Evolutionary conservation across 2,329 filamentous ascomycete genomes (phyloP).

Genomic region (Alternaria arborescens): DNA sequence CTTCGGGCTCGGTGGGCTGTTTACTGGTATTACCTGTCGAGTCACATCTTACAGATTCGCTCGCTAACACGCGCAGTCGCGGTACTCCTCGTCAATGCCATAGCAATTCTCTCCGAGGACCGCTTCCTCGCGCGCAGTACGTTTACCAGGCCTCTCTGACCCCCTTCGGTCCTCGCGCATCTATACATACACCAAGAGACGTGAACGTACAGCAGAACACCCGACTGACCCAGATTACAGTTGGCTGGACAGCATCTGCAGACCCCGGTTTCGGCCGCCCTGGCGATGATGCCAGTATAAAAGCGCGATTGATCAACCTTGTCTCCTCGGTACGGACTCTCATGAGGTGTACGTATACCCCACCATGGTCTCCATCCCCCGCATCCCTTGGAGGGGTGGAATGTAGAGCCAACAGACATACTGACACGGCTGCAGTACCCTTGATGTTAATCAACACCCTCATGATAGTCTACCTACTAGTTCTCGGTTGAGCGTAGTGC

Average conservation of each 20-base stretch:
- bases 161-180: background rate
- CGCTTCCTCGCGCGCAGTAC: constrained; percentile 85
- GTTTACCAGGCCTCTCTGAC: constrained; percentile 32
- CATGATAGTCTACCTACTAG: constrained; percentile 50
- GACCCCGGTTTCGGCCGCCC: constrained; percentile 81
- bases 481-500: constrained; percentile 42
- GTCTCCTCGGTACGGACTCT: constrained; percentile 90
- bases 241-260: constrained; percentile 76
- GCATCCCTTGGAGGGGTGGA: background rate
- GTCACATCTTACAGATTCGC: constrained; percentile 8
- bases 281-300: constrained; percentile 78
- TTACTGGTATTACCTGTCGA: constrained; percentile 68
- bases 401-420: background rate
- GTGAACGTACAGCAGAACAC: constrained; percentile 13
- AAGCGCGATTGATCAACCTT: constrained; percentile 86
- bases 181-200: background rate
- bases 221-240: constrained; percentile 53
- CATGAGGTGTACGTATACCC: constrained; percentile 79
- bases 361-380: constrained; percentile 1
- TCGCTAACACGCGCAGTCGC: constrained; percentile 64
- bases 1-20: constrained; percentile 73
- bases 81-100: constrained; percentile 89
- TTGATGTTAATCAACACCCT: constrained; percentile 52
- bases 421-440: constrained; percentile 43
- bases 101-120: constrained; percentile 93